phyloP scores from a whole-genome alignment of 2,329 filamentous ascomycete species.

The Rhynchosporium agropyri region DNA sequence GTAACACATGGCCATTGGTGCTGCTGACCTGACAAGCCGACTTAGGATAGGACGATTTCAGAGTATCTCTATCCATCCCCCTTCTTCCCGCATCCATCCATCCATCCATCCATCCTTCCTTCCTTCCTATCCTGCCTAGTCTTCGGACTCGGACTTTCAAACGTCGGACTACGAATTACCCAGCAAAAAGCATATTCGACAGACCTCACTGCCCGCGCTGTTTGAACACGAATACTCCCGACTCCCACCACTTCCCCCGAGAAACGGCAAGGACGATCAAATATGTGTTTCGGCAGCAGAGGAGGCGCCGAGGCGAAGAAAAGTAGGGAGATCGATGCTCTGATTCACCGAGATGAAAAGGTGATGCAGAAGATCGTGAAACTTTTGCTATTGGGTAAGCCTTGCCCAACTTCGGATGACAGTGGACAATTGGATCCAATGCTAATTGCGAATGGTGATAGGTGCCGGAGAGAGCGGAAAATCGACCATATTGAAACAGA shows the following conservation, averaged over 20 bases:
- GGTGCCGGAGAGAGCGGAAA: conserved; percentile 95
- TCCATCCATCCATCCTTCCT: background rate
- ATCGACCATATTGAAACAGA: conserved; percentile 97
- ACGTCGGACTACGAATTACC: conserved; percentile 6
- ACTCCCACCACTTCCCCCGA: background rate
- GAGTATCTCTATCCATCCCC: conserved; percentile 1
- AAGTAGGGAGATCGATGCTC: conserved; percentile 80
- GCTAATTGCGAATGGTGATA: conserved; percentile 46
- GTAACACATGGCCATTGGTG: background rate
- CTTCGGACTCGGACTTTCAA: conserved; percentile 18
- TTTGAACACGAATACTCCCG: conserved; percentile 18
- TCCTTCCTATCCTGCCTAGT: too few species aligned
- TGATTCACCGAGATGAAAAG: conserved; percentile 86
- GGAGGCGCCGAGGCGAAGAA: conserved; percentile 53
- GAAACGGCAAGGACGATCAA: conserved; percentile 36
- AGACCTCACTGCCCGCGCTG: conserved; percentile 16
- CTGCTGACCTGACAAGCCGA: conserved; percentile 12
- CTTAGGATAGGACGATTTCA: background rate
- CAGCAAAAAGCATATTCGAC: conserved; percentile 12
- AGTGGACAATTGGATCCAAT: conserved; percentile 5
- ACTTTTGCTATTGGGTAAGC: conserved; percentile 84
- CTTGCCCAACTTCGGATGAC: conserved; percentile 20
- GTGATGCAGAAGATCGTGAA: conserved; percentile 85
- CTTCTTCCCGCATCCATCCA: conserved; percentile 26
- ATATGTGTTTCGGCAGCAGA: conserved; percentile 66